phyloP scores from a whole-genome alignment of 345 rosid species.

The Eucalyptus marginata region DNA sequence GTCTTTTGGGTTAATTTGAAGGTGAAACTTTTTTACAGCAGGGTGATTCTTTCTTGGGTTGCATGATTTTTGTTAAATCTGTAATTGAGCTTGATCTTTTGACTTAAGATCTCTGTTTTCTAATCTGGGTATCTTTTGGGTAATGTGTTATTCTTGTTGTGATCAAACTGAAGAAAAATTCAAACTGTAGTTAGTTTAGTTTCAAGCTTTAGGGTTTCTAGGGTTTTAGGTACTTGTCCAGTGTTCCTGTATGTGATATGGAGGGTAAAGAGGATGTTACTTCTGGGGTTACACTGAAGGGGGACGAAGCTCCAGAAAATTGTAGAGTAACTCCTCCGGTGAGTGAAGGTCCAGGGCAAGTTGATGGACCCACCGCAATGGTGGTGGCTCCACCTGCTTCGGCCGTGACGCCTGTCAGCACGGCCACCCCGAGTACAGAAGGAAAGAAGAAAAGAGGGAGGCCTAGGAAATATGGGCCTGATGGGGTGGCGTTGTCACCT shows the following conservation, averaged over 20 bases:
- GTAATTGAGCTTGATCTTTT: background rate
- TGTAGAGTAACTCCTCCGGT: conserved; percentile 27
- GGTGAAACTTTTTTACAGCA: background rate
- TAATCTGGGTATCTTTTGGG: background rate
- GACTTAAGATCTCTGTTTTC: background rate
- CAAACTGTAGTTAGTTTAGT: background rate
- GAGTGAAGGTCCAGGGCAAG: conserved; percentile 13
- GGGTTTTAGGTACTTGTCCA: conserved; percentile 15
- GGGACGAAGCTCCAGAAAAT: conserved; percentile 45
- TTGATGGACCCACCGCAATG: conserved; percentile 11
- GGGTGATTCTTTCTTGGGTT: background rate
- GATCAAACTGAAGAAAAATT: background rate
- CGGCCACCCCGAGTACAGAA: conserved; percentile 3
- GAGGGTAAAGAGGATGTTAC: conserved; percentile 43
- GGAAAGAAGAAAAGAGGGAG: conserved; percentile 86
- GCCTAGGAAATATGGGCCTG: conserved; percentile 78
- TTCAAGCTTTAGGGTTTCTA: background rate
- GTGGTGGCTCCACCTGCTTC: background rate
- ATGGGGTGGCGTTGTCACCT: conserved; percentile 76
- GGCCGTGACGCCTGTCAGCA: background rate
- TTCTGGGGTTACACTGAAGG: conserved; percentile 13
- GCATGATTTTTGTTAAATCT: background rate
- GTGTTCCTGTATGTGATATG: conserved; percentile 22
- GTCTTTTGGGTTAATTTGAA: background rate
- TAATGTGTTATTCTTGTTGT: background rate